Evolutionary conservation across 257 asterid genomes (phyloP).

Genomic region (Primulina eburnea): DNA sequence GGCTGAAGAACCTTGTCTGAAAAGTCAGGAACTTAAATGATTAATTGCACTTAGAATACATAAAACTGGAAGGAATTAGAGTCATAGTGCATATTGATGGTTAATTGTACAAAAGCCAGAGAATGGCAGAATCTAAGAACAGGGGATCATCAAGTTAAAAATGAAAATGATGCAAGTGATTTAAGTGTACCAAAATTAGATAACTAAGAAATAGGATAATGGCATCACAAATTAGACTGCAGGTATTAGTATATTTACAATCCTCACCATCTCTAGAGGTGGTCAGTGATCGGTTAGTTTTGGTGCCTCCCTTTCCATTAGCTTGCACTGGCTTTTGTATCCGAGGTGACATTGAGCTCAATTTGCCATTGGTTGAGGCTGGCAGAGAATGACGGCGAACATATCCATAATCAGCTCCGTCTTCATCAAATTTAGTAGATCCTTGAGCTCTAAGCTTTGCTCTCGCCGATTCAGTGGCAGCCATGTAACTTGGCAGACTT

Average conservation of each 20-base stretch:
- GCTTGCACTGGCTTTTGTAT: slow-evolving; percentile 66
- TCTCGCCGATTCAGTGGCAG: slow-evolving; percentile 86
- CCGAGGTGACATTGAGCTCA: slow-evolving; percentile 70
- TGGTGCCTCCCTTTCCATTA: slow-evolving; percentile 64
- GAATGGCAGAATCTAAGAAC: background rate
- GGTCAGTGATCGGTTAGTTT: slow-evolving; percentile 42
- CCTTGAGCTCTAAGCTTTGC: slow-evolving; percentile 93
- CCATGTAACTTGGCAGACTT: slow-evolving; percentile 89
- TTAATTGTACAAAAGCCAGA: background rate
- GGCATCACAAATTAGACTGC: background rate
- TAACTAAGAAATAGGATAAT: background rate
- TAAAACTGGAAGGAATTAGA: background rate
- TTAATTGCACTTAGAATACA: background rate
- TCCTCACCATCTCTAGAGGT: slow-evolving; percentile 72
- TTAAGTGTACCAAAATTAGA: no score
- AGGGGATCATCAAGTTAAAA: background rate
- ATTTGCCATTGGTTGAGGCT: slow-evolving; percentile 53
- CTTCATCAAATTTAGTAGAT: slow-evolving; percentile 50
- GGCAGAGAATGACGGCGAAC: slow-evolving; percentile 85
- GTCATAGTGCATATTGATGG: background rate
- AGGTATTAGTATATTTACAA: background rate
- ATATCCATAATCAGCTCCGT: slow-evolving; percentile 46
- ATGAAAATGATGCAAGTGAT: background rate
- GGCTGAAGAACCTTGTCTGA: slow-evolving; percentile 78
- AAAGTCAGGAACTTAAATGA: slow-evolving; percentile 16